Conservation (phyloP, 2,329 filamentous ascomycete genomes). For the Fonsecaea pedrosoi region DNA sequence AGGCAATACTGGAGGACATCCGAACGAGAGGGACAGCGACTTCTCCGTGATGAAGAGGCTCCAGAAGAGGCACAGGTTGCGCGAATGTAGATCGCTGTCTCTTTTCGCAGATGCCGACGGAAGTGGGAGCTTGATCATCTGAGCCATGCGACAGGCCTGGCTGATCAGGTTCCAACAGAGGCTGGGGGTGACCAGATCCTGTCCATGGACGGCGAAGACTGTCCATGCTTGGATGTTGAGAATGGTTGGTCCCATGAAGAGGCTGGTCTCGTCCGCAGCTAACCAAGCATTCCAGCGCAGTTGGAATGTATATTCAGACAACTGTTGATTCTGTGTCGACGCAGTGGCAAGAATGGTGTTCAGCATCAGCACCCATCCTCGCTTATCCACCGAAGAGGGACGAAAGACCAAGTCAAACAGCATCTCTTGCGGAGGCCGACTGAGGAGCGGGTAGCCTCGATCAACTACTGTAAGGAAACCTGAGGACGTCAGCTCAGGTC, state of each 20-base stretch:
- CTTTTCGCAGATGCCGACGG: background rate
- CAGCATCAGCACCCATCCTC: conserved; percentile 15
- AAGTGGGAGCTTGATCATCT: conserved; percentile 17
- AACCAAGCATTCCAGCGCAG: conserved; percentile 18
- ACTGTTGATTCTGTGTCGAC: conserved; percentile 5
- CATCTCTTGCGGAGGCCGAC: conserved; percentile 6
- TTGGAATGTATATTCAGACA: conserved; percentile 15
- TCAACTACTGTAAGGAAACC: conserved; percentile 1
- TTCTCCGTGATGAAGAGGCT: conserved; percentile 20
- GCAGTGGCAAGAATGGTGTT: conserved; percentile 19
- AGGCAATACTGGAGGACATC: conserved; percentile 11
- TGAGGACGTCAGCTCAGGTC: background rate
- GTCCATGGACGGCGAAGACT: conserved; percentile 17
- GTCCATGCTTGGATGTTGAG: conserved; percentile 16
- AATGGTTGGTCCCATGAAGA: conserved; percentile 12
- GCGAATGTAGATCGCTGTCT: conserved; percentile 8
- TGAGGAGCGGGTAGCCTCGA: conserved; percentile 5
- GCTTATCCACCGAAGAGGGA: conserved; percentile 8
- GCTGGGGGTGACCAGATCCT: conserved; percentile 18
- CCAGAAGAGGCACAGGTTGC: conserved; percentile 18
- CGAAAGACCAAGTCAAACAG: conserved; percentile 15
- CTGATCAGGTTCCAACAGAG: conserved; percentile 12
- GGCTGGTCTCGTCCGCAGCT: conserved; percentile 18
- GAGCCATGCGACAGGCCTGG: conserved; percentile 15
- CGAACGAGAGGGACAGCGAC: conserved; percentile 12